These are phyloP conservation scores for Immersiella caudata DNA, from an alignment of 495 filamentous ascomycete genomes.

Conservation along the genomic window DNA sequence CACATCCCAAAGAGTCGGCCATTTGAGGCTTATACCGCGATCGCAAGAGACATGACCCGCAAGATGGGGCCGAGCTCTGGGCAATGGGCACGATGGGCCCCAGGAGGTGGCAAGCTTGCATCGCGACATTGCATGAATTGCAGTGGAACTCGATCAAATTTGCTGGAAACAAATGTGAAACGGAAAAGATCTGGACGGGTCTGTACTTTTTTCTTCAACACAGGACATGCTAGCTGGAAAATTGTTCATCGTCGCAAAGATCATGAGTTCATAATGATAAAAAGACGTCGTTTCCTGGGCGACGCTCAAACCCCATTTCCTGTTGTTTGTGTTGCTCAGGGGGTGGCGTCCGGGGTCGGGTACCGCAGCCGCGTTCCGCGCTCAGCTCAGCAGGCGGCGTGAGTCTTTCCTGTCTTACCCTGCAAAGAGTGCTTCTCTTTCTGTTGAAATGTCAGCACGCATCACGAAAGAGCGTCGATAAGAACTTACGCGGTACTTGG, in stretches of 20 bases:
- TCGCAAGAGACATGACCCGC: no score
- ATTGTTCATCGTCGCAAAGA: not conserved
- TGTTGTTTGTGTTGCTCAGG: not conserved
- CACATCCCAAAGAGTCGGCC: no score
- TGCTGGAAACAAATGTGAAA: no score
- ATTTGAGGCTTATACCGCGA: no score
- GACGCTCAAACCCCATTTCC: not conserved
- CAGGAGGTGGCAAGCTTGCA: no score
- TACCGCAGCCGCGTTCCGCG: not conserved
- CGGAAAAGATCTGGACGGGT: no score
- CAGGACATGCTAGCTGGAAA: not conserved
- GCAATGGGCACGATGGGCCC: no score
- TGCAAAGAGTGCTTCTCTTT: slow-evolving; percentile 82
- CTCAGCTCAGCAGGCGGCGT: slow-evolving; percentile 66
- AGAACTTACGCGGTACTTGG: slow-evolving; percentile 57
- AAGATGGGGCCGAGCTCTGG: no score
- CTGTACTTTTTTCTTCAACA: no score
- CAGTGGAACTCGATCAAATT: no score
- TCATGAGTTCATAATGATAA: not conserved
- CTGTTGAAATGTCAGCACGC: slow-evolving; percentile 30
- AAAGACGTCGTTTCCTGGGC: not conserved
- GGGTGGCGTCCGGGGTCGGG: not conserved
- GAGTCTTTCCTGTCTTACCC: slow-evolving; percentile 86
- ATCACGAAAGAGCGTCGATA: not conserved
- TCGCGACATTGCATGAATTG: no score